Conservation (phyloP, 2,329 filamentous ascomycete species). For the Aquanectria penicillioides region DNA sequence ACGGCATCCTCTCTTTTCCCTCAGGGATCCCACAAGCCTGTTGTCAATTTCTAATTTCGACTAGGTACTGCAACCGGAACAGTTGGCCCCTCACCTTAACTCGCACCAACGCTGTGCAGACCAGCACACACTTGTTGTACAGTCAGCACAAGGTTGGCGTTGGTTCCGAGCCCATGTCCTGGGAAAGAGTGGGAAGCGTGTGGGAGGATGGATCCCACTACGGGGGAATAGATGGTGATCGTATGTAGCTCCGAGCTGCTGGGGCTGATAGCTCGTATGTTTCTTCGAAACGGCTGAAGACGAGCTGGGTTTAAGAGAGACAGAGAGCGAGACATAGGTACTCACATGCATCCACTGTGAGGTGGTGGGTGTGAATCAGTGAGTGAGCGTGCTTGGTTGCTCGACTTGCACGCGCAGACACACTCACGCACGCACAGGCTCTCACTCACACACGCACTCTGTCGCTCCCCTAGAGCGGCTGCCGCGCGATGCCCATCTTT, state of each 20-base stretch:
- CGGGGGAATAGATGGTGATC: constrained; percentile 22
- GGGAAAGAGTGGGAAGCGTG: constrained; percentile 20
- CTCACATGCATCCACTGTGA: not conserved
- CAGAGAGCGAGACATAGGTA: not conserved
- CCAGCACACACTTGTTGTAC: not conserved
- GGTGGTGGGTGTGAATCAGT: not conserved
- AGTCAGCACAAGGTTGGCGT: constrained; percentile 27
- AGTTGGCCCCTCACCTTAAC: constrained; percentile 13
- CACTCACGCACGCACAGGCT: too few relatives aligned
- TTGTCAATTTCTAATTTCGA: constrained; percentile 23
- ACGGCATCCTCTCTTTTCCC: constrained; percentile 36
- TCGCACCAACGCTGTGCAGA: constrained; percentile 3
- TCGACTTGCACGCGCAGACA: too few relatives aligned
- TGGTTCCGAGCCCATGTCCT: constrained; percentile 24
- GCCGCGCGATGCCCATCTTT: constrained; percentile 12
- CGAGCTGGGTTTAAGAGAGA: constrained; percentile 14
- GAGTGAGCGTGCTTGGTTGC: too few relatives aligned
- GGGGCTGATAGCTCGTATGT: not conserved
- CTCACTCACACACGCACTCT: not conserved
- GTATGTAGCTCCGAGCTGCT: constrained; percentile 16
- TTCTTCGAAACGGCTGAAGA: constrained; percentile 21
- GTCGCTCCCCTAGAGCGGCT: constrained; percentile 26
- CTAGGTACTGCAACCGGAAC: constrained; percentile 15
- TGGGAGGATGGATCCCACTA: constrained; percentile 26
- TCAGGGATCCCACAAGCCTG: constrained; percentile 12